Evolutionary conservation across 225 moss, liverwort and hornwort species (phyloP).

Genomic region (Ulota crispa): DNA sequence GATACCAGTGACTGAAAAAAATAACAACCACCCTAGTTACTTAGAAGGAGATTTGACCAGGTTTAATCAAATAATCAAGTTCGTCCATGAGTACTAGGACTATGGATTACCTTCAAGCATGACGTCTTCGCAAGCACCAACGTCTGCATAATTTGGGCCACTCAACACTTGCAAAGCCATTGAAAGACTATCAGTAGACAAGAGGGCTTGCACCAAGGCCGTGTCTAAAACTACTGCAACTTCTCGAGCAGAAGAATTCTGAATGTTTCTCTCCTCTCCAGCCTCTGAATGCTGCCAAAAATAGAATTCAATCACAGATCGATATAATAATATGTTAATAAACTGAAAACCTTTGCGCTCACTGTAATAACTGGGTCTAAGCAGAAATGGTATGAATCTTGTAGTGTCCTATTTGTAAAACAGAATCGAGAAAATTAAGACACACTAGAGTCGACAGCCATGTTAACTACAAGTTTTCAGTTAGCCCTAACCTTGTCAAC

Average conservation of each 20-base stretch:
- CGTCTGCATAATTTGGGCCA: slow-evolving; percentile 90
- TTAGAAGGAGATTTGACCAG: not conserved
- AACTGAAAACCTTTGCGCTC: no score
- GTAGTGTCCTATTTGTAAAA: not conserved
- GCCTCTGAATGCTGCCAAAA: slow-evolving; percentile 47
- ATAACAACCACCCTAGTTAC: not conserved
- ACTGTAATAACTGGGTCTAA: not conserved
- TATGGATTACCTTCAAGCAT: slow-evolving; percentile 66
- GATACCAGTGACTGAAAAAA: not conserved
- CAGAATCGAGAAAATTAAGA: slow-evolving; percentile 4
- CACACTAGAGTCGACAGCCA: not conserved
- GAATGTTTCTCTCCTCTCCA: slow-evolving; percentile 44
- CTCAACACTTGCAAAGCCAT: slow-evolving; percentile 70
- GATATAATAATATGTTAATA: not conserved
- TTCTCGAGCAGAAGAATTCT: slow-evolving; percentile 56
- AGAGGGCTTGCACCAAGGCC: slow-evolving; percentile 82
- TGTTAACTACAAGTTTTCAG: not conserved
- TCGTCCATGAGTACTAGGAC: not conserved
- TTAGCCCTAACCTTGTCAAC: slow-evolving; percentile 52
- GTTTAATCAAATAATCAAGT: not conserved
- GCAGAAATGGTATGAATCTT: not conserved
- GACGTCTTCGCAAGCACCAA: slow-evolving; percentile 82
- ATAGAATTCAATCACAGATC: slow-evolving; percentile 12
- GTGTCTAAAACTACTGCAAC: slow-evolving; percentile 85
- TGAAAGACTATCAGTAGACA: slow-evolving; percentile 65